Evolutionary conservation across 495 filamentous ascomycete species (phyloP).

Genomic region (Darksidea phi): DNA sequence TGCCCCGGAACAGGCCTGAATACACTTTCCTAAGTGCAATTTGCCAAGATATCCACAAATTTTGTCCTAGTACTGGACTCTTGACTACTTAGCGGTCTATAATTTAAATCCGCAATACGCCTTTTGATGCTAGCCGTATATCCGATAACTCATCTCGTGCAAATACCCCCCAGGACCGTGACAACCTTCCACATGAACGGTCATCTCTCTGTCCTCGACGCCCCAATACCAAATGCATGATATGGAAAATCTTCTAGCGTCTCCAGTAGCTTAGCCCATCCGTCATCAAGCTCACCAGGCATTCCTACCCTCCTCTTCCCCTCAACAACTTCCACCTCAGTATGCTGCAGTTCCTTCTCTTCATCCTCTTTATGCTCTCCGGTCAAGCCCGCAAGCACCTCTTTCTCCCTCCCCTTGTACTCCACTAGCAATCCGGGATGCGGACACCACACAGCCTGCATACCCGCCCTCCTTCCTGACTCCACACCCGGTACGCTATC

Average conservation of each 20-base stretch:
- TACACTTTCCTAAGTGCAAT: too few species aligned
- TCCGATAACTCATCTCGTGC: too few species aligned
- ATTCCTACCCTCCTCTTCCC: slow-evolving; percentile 32
- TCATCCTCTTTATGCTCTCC: slow-evolving; percentile 63
- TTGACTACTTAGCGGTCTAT: too few species aligned
- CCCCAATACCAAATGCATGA: slow-evolving; percentile 57
- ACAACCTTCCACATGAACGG: too few species aligned
- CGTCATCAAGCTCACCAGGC: slow-evolving; percentile 64
- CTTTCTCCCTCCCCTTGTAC: slow-evolving; percentile 70
- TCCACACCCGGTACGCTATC: slow-evolving; percentile 92
- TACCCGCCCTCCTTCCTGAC: slow-evolving; percentile 84
- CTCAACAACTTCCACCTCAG: slow-evolving; percentile 46
- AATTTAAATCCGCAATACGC: too few species aligned
- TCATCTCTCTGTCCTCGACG: too few species aligned
- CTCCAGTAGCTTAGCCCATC: slow-evolving; percentile 64
- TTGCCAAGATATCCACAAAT: too few species aligned
- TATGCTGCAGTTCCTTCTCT: slow-evolving; percentile 48
- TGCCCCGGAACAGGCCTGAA: too few species aligned
- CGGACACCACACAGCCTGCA: slow-evolving; percentile 92
- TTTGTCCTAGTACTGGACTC: too few species aligned
- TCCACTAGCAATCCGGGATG: slow-evolving; percentile 75
- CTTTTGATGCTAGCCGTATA: too few species aligned
- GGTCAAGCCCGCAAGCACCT: slow-evolving; percentile 81
- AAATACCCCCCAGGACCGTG: too few species aligned
- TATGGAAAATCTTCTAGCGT: slow-evolving; percentile 73